Evolutionary conservation across 1,139 yeast genomes (phyloP), one percentile per base, ranked within the genome.

Genomic region (Saccharomycopsis phalli): DNA sequence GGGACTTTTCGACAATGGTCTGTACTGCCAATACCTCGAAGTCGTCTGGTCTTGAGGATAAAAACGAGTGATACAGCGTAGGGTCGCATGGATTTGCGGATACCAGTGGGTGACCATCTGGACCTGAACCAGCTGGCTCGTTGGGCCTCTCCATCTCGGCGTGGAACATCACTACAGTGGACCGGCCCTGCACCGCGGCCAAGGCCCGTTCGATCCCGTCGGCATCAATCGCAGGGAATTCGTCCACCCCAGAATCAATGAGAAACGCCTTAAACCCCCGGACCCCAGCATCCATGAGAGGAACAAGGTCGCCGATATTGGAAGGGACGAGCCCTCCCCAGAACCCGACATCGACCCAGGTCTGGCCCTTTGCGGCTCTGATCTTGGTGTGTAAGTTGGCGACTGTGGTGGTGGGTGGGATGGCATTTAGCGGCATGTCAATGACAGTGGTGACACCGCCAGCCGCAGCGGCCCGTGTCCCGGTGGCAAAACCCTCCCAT

Each of bases 391-490:
- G 69, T 55, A 88, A 74, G 59, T 87, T 84, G 47, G 71, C 75
- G 2, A 87, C 68, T 2, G 82, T 84, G 1, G 96, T 87, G 1
- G 96, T 88, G 21, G 96, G 96, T 1, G 96, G 96, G 41, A 87
- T 81, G 2, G 96, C 95, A 58, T 88, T 88, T 53, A 88, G 65
- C 0, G 97, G 97, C 97, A 88, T 88, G 57, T 88, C 97, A 22
- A 88, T 74, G 11, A 88, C 94, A 0, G 96, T 86, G 17, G 97
- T 88, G 37, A 88, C 96, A 46, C 97, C 97, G 21, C 97, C 97
- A 4, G 88, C 69, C 2, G 94, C 93, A 1, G 95, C 95, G 2
- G 95, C 81, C 55, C 78, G 78, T 1, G 96, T 87, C 0, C 96
- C 96, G 0, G 94, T 80, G 36, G 77, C 94, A 57, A 87, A 87